Conservation (phyloP, 1,284 basidiomycete species). For the Fomitopsis pinicola region DNA sequence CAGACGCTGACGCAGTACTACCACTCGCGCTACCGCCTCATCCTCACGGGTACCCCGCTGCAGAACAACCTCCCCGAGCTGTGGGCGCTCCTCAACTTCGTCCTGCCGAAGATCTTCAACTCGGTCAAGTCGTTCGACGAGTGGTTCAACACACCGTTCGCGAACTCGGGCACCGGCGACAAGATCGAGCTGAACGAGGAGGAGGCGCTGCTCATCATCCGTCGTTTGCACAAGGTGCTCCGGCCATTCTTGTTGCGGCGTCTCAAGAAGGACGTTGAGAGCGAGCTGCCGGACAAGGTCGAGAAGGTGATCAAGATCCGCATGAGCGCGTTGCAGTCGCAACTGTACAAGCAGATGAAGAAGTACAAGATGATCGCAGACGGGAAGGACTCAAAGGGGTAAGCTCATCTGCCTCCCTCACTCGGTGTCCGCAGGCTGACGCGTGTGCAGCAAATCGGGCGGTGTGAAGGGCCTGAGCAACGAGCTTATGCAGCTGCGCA, state of each 20-base stretch:
- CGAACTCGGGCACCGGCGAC: constrained; percentile 93
- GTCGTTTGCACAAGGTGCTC: constrained; percentile 97
- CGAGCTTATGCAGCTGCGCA: constrained; percentile 98
- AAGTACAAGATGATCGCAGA: constrained; percentile 96
- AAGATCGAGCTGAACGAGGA: constrained; percentile 99
- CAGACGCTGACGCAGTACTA: constrained; percentile 94
- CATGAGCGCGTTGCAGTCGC: constrained; percentile 93
- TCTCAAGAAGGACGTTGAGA: constrained; percentile 98
- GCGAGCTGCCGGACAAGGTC: constrained; percentile 97
- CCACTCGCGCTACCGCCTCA: constrained; percentile 90
- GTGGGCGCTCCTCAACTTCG: constrained; percentile 98
- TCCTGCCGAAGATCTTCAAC: constrained; percentile 98
- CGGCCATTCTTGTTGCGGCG: constrained; percentile 95
- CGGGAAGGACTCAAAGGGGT: constrained; percentile 77
- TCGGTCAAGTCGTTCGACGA: constrained; percentile 99
- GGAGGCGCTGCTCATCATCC: constrained; percentile 96
- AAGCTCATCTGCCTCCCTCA: constrained; percentile 12
- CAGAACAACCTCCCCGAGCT: constrained; percentile 99
- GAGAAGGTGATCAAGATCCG: constrained; percentile 99
- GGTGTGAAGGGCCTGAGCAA: constrained; percentile 91
- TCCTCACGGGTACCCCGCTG: constrained; percentile 96
- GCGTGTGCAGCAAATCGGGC: constrained; percentile 51
- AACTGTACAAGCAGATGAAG: constrained; percentile 98
- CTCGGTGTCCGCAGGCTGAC: neutral
- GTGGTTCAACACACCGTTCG: constrained; percentile 99